Base-by-base conservation (phyloP, 129 eudicot genomes). In the Mikania micrantha region DNA sequence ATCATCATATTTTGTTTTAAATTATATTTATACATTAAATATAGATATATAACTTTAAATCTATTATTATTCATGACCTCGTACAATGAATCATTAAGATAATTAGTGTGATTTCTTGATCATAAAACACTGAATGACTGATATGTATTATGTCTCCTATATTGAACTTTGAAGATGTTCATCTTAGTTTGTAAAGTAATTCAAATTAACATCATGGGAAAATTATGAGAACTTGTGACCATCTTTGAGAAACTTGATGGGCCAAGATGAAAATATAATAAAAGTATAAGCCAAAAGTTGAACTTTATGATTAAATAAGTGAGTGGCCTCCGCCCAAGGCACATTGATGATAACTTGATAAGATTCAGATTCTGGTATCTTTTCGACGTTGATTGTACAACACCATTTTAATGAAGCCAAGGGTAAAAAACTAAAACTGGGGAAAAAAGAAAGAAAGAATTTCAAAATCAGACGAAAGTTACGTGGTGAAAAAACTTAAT, bases 301-400 rank as follows among this genome's bases (percentile, higher is more conserved):
- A 76, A 59, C 19, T 56, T 41, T 9, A 8, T 5, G 19, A 56
- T 10, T 19, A 47, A 59, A 61, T 31, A 67, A 35, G 44, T 60
- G 70, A 60, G 39, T 54, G 69, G 69, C 69, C 67, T 60, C 75
- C 57, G 9, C 24, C 72, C 66, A 16, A 48, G 56, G 75, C 62
- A 60, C 21, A 58, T 44, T 16, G 70, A 20, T 27, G 80, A 76
- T 60, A 69, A 68, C 65, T 13, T 27, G 80, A 76, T 60, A 69
- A 68, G 75, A 76, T 76, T 76, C 80, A 68, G 80, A 76, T 76
- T 76, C 80, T 15, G 75, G 80, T 68, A 76, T 48, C 75, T 67
- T 27, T 19, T 16, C 28, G 80, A 76, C 10, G 80, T 19, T 68
- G 80, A 76, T 39, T 34, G 76, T 44, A 32, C 17, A 4, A 22